These are phyloP conservation scores for Pythium dissimile DNA, from an alignment of 352 stramenopile genomes.

Conservation along the genomic window DNA sequence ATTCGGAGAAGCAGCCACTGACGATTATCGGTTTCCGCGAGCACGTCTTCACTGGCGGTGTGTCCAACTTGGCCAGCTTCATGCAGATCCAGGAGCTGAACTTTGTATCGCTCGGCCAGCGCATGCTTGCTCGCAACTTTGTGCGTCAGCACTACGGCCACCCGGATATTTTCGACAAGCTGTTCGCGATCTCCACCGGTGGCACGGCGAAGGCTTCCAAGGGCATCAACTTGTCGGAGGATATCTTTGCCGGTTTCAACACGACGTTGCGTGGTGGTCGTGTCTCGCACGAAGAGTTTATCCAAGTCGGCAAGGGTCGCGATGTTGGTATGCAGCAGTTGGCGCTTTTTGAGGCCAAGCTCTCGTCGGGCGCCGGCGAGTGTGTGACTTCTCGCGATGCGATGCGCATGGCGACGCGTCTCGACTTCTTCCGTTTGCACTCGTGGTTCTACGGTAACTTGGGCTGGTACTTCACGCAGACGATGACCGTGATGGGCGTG, in stretches of 20 bases:
- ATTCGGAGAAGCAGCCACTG: slow-evolving; percentile 56
- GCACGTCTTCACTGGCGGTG: slow-evolving; percentile 78
- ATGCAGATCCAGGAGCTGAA: slow-evolving; percentile 83
- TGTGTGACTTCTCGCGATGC: slow-evolving; percentile 96
- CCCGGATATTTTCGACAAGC: slow-evolving; percentile 84
- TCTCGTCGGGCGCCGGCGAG: slow-evolving; percentile 94
- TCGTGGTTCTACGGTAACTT: slow-evolving; percentile 98
- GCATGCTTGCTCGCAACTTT: slow-evolving; percentile 68
- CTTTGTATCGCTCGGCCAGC: slow-evolving; percentile 78
- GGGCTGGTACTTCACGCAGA: slow-evolving; percentile 97
- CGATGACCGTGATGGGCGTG: slow-evolving; percentile 95
- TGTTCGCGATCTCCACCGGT: slow-evolving; percentile 78
- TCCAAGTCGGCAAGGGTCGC: slow-evolving; percentile 93
- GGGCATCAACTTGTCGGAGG: slow-evolving; percentile 81
- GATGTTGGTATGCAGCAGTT: slow-evolving; percentile 99
- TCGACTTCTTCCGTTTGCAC: slow-evolving; percentile 96
- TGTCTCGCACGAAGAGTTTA: slow-evolving; percentile 78
- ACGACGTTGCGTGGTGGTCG: slow-evolving; percentile 66
- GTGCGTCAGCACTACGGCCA: slow-evolving; percentile 84
- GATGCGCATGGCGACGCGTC: slow-evolving; percentile 91
- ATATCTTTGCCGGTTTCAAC: slow-evolving; percentile 88
- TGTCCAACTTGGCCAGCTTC: slow-evolving; percentile 80
- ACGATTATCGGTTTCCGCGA: slow-evolving; percentile 85
- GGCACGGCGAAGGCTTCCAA: slow-evolving; percentile 80
- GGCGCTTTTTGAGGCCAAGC: slow-evolving; percentile 97